Evolutionary conservation across 2,329 filamentous ascomycete genomes (phyloP).

Genomic region (Thelonectria rubi): DNA sequence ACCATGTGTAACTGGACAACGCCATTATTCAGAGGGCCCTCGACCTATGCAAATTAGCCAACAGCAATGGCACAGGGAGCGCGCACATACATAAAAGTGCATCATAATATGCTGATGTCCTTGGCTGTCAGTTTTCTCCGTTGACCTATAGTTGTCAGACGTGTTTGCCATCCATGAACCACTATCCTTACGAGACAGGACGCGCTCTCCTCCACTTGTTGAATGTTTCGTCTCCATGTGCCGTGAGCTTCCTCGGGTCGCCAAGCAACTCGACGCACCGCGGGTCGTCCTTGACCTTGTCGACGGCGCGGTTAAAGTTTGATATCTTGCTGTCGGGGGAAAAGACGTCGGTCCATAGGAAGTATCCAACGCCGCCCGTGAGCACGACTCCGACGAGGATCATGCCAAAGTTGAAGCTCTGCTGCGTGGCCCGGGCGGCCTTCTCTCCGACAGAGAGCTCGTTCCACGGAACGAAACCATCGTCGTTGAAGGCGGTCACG

Average conservation of each 20-base stretch:
- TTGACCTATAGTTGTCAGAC: conserved; percentile 62
- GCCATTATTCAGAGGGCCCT: conserved; percentile 79
- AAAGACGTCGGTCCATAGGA: conserved; percentile 85
- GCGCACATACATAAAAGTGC: conserved; percentile 76
- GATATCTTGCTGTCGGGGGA: conserved; percentile 84
- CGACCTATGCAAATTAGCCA: conserved; percentile 61
- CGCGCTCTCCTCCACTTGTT: conserved; percentile 81
- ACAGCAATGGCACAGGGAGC: background rate
- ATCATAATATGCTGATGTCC: conserved; percentile 85
- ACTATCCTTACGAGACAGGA: conserved; percentile 62
- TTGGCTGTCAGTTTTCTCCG: conserved; percentile 72
- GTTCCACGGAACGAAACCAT: conserved; percentile 82
- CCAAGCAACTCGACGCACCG: conserved; percentile 79
- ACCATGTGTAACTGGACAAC: conserved; percentile 81
- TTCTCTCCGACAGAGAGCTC: conserved; percentile 82
- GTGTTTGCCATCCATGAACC: background rate
- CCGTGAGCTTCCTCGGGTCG: conserved; percentile 76
- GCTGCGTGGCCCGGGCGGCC: conserved; percentile 84
- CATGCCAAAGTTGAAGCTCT: conserved; percentile 86
- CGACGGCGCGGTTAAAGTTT: conserved; percentile 88
- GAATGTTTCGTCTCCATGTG: conserved; percentile 81
- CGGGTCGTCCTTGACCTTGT: conserved; percentile 77
- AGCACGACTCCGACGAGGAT: conserved; percentile 78
- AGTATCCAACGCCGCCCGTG: conserved; percentile 82
- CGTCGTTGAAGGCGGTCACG: conserved; percentile 87